phyloP scores from a whole-genome alignment of 1,284 basidiomycete genomes.

The Schizopora paradoxa region DNA sequence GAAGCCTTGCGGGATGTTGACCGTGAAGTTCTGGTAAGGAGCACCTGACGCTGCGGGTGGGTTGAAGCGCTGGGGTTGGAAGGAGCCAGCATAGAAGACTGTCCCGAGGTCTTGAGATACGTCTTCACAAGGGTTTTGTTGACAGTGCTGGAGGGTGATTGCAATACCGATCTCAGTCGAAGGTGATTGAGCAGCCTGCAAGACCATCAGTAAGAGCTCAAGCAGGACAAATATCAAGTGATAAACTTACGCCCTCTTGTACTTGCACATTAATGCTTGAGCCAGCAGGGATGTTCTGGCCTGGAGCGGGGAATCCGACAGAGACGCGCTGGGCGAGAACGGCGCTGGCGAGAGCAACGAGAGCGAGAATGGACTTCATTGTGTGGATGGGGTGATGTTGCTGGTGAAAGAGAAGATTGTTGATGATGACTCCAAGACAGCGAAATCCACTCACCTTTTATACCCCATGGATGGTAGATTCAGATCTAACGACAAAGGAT shows the following conservation, averaged over 20 bases:
- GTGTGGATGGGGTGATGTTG: too few species aligned
- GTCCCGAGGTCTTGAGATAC: constrained; percentile 33
- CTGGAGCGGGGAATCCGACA: constrained; percentile 35
- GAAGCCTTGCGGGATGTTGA: constrained; percentile 35
- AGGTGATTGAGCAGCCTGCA: constrained; percentile 33
- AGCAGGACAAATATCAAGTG: constrained; percentile 13
- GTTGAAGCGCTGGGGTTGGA: constrained; percentile 33
- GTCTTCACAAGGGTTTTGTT: constrained; percentile 27
- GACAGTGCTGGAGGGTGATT: constrained; percentile 35
- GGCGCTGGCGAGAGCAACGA: constrained; percentile 6
- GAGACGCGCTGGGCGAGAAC: constrained; percentile 36
- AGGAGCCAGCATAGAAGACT: constrained; percentile 43
- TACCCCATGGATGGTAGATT: too few species aligned
- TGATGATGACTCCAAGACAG: too few species aligned
- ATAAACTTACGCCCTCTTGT: constrained; percentile 36
- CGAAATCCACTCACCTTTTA: too few species aligned
- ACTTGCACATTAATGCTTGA: constrained; percentile 37
- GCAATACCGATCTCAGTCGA: constrained; percentile 41
- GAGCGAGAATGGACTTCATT: constrained; percentile 10
- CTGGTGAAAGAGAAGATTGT: too few species aligned
- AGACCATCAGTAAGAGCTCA: not conserved
- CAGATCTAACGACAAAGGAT: too few species aligned
- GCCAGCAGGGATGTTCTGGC: constrained; percentile 31
- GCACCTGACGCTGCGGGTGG: too few species aligned
- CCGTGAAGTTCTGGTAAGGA: constrained; percentile 47